Evolutionary conservation across 257 asterid species (phyloP).

Genomic region (Agastache rugosa): DNA sequence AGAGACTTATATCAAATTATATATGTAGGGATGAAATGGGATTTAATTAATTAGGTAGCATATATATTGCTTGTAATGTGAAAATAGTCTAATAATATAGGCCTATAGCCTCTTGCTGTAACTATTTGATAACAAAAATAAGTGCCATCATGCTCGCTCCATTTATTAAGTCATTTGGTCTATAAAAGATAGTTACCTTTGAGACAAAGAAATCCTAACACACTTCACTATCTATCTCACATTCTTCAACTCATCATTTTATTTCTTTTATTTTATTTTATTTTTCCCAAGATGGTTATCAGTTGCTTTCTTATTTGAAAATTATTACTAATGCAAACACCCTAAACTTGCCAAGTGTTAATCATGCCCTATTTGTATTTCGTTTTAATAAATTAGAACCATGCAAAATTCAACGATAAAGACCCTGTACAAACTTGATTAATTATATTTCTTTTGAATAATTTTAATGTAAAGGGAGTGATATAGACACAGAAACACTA

Average conservation of each 20-base stretch:
- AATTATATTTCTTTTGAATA: not conserved
- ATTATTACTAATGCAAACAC: not conserved
- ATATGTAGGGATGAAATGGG: not conserved
- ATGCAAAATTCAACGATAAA: not conserved
- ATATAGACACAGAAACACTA: no score
- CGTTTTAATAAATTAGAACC: not conserved
- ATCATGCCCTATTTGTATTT: not conserved
- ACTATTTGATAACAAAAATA: constrained; percentile 32
- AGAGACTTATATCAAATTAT: not conserved
- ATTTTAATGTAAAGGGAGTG: not conserved
- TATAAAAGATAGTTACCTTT: constrained; percentile 39
- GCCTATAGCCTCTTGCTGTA: constrained; percentile 17
- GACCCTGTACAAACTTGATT: not conserved
- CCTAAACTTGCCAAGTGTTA: constrained; percentile 1
- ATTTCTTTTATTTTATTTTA: not conserved
- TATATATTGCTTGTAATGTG: constrained; percentile 1
- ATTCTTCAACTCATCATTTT: constrained; percentile 41
- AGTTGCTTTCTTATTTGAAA: constrained; percentile 30
- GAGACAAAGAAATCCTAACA: constrained; percentile 43
- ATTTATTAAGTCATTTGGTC: constrained; percentile 42
- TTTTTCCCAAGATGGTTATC: constrained; percentile 23
- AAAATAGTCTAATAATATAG: constrained; percentile 19
- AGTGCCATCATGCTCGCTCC: constrained; percentile 40
- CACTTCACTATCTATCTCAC: constrained; percentile 30
- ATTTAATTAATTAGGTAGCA: not conserved